Conservation (phyloP, 805 yeast genomes). For the Starmerella vitae region DNA sequence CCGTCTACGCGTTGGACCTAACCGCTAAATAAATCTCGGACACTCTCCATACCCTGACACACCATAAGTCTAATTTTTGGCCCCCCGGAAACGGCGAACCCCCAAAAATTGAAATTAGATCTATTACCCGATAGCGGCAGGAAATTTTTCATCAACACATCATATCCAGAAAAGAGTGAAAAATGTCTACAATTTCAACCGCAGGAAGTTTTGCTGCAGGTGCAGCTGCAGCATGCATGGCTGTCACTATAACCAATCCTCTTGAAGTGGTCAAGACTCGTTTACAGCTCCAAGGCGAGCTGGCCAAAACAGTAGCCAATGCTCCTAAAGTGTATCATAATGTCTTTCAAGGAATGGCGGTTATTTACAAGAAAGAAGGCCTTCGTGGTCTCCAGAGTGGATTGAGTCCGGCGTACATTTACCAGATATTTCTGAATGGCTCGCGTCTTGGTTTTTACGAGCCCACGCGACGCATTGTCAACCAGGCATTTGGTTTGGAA, state of each 20-base stretch:
- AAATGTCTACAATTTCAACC: slow-evolving; percentile 26
- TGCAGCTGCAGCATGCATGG: slow-evolving; percentile 91
- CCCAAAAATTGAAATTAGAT: too few species aligned
- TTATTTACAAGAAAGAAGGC: slow-evolving; percentile 72
- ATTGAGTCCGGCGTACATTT: slow-evolving; percentile 71
- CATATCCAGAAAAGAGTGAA: slow-evolving; percentile 14
- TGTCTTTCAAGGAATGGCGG: slow-evolving; percentile 67
- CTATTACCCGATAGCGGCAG: neutral
- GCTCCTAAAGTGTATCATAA: slow-evolving; percentile 55
- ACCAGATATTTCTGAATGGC: slow-evolving; percentile 85
- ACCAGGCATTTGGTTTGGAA: slow-evolving; percentile 41
- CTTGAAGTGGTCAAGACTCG: slow-evolving; percentile 87
- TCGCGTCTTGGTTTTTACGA: slow-evolving; percentile 91
- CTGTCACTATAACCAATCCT: slow-evolving; percentile 94
- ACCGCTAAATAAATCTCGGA: neutral
- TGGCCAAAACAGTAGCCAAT: slow-evolving; percentile 33
- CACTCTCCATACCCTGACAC: too few species aligned
- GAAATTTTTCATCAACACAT: neutral
- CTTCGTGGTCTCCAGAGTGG: slow-evolving; percentile 82
- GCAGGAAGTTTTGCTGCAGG: slow-evolving; percentile 72
- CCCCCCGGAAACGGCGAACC: too few species aligned
- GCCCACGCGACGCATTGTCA: slow-evolving; percentile 55
- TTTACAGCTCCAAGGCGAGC: slow-evolving; percentile 94
- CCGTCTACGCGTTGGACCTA: neutral
- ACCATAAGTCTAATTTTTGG: too few species aligned